These are phyloP conservation scores for Brasenia schreberi DNA, from an alignment of 164 flowering plant genomes.

Conservation along the genomic window DNA sequence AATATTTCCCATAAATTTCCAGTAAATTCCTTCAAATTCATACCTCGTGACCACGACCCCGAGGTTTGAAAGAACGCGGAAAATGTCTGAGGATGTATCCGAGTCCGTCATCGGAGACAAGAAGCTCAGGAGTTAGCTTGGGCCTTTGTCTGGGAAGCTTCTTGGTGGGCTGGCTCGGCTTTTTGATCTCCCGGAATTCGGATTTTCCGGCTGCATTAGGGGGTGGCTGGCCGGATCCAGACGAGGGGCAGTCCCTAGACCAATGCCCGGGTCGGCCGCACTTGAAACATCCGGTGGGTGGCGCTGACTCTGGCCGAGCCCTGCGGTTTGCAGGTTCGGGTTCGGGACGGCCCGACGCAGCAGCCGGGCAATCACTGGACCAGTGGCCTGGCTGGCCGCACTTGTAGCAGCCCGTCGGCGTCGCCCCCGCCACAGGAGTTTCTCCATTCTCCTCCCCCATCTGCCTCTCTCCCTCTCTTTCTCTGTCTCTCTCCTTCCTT, in stretches of 20 bases:
- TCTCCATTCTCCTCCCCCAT: not conserved
- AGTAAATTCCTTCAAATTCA: no score
- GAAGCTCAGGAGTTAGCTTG: conserved; percentile 67
- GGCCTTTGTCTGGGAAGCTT: conserved; percentile 53
- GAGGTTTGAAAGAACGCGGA: conserved; percentile 59
- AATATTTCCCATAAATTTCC: no score
- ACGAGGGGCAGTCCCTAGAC: conserved; percentile 86
- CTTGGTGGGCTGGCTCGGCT: conserved; percentile 16
- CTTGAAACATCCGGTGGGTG: conserved; percentile 85
- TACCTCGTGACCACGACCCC: conserved; percentile 92
- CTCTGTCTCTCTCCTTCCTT: no score
- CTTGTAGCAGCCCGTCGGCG: conserved; percentile 86
- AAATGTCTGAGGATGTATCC: conserved; percentile 82
- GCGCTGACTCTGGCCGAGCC: conserved; percentile 11
- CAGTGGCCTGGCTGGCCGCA: conserved; percentile 98
- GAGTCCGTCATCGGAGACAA: conserved; percentile 75
- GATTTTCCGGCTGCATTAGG: conserved; percentile 6
- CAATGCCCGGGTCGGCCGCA: conserved; percentile 99
- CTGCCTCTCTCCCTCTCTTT: not conserved
- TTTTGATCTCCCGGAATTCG: conserved; percentile 5
- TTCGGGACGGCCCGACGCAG: conserved; percentile 7
- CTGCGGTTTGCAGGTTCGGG: not conserved
- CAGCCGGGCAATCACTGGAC: conserved; percentile 84
- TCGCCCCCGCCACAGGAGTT: conserved; percentile 10
- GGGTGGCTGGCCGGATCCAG: conserved; percentile 7